Conservation (phyloP, 2,329 filamentous ascomycete species). For the Cryphonectria nitschkei region DNA sequence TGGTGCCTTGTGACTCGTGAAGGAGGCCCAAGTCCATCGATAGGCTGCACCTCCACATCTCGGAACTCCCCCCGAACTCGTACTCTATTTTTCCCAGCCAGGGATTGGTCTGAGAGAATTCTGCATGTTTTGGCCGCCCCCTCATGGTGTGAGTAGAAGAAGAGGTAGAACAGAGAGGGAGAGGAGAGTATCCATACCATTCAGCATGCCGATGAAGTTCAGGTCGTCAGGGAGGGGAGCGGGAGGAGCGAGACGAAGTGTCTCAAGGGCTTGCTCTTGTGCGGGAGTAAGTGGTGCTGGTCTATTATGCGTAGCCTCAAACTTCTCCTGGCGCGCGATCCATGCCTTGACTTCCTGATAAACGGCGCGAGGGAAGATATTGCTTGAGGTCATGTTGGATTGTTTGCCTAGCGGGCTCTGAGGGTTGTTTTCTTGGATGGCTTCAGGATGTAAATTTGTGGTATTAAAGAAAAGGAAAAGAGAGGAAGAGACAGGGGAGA, state of each 20-base stretch:
- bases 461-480: not conserved
- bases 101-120: not conserved
- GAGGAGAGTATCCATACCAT: constrained; percentile 37
- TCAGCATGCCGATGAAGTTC: constrained; percentile 47
- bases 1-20: constrained; percentile 35
- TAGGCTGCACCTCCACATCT: constrained; percentile 35
- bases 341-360: constrained; percentile 45
- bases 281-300: constrained; percentile 43
- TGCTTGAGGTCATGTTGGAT: constrained; percentile 28
- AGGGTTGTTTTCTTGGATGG: constrained; percentile 2
- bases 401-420: not conserved
- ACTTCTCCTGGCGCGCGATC: constrained; percentile 45
- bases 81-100: constrained; percentile 30
- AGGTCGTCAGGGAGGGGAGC: constrained; percentile 27
- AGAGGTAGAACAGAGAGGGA: no score
- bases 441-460: not conserved
- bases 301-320: constrained; percentile 36
- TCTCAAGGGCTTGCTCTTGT: constrained; percentile 46
- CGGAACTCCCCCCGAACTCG: constrained; percentile 30
- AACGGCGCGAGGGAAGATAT: constrained; percentile 19
- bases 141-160: no score
- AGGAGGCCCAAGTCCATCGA: constrained; percentile 32
- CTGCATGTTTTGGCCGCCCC: not conserved
- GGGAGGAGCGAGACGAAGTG: constrained; percentile 35
- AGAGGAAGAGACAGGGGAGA: not conserved